Evolutionary conservation across 108 stramenopile genomes (phyloP), one percentile per base, ranked within the genome.

Genomic region (Aurantiochytrium sp.): DNA sequence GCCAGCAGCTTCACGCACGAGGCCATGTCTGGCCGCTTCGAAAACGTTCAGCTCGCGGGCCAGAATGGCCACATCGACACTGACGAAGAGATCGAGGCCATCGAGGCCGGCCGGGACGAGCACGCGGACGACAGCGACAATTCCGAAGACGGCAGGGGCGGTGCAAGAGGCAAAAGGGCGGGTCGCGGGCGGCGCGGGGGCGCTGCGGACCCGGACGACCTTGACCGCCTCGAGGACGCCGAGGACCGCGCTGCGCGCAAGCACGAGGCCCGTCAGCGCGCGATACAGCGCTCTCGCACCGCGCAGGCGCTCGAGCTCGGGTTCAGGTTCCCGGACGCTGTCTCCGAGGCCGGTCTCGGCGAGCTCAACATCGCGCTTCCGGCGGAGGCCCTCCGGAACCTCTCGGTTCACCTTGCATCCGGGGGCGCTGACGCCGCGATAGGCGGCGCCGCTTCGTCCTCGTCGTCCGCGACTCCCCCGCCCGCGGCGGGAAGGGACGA

Each of bases 1-100:
- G 69, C 69, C 41, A 45, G 69, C 17, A 39, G 42, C n/a, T 81
- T 39, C 22, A 81, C 69, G 69, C 69, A 45, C 36, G 69, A 81
- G 42, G 37, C 69, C n/a, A 21, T 81, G 24, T 45, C 69, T 10
- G 69, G 69, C 24, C 37, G 41, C 24, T 81, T 81, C 22, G 69
- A 45, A n/a, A 39, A 39, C 10, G 69, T 81, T 15, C 41, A 21
- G 42, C 27, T 59, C 4, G 55, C 55, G 17, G 55, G 21, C 32
- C 8, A 32, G 55, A 15, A 6, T 32, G 55, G 55, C 32, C 10
- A 59, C 27, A n/a, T 59, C 8, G 55, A 59, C 32, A 59, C 55
- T 27, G 55, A 59, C 55, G 55, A 59, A 15, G 55, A 59, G 55
- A 4, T 59, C 8, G 32, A 59, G 5, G 55, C 55, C 32, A 59